Base-by-base conservation (phyloP, 2,329 filamentous ascomycete species). In the Thelonectria olida region DNA sequence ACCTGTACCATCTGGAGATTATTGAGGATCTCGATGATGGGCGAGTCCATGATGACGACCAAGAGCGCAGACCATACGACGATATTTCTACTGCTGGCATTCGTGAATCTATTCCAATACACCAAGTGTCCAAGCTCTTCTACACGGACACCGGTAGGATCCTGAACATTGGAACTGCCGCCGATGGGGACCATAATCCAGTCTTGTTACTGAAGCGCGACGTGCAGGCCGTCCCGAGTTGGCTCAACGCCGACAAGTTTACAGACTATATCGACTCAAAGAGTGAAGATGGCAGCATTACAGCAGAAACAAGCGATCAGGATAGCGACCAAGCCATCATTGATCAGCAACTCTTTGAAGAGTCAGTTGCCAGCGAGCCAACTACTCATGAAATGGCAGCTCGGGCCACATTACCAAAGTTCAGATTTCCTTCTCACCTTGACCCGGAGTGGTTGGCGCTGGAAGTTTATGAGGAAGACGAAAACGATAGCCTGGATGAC, bases 401-500 rank as follows among this genome's bases (percentile, higher is more conserved):
- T 17, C 48, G 50, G 42, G 56, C 36, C 15, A 50, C 50, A 2
- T 49, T 55, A 22, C 44, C 49, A n/a, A 63, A 54, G 10, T 70
- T 66, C 47, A 70, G 62, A 22, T 69, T 97, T 3, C 92, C 93
- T 1, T 82, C 84, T 1, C 90, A 93, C 61, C 81, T 97, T 0
- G 94, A 97, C 67, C 88, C 91, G 0, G 94, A 97, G 76, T 97
- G 94, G 94, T 86, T 97, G 66, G 94, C 94, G 0, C 87, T 97
- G 15, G 93, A 97, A 73, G 92, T 97, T 1, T 96, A 90, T 73
- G 85, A 87, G 15, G 89, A 92, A 69, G 83, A 88, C 3, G 67
- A 71, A 1, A 66, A 71, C 2, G 69, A 71, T n/a, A 57, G 48
- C 1, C 55, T 55, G 7, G 74, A 73, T 12, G 67, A 72, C 0